Evolutionary conservation across 2,329 filamentous ascomycete species (phyloP), one percentile per base, ranked within the genome.

Genomic region (Incumbomyces lentus): DNA sequence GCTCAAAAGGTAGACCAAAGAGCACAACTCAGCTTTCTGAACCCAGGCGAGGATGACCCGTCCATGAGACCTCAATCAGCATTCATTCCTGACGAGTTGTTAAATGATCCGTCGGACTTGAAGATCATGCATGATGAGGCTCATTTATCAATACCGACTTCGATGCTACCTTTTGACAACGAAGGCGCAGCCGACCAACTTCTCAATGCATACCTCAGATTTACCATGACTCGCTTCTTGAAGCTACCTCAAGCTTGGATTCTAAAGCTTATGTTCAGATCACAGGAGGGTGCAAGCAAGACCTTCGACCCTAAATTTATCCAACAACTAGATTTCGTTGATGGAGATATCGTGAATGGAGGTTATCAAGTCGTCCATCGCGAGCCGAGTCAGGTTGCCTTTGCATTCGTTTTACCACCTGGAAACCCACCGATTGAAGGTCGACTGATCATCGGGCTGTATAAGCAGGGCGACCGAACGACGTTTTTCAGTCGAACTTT

Each of bases 141-240:
- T 26, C 22, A 8, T 8, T 26, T 26, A 26, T 26, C 22, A 26
- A 26, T 26, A 26, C 22, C 22, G 22, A 26, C 22, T 4, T 26
- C 22, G 8, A 26, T 8, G 22, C 22, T 26, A 26, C 22, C 22
- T 8, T 26, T 5, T 26, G 5, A 26, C 22, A 8, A 8, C 22
- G 22, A 26, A 26, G 22, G 8, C 22, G 8, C n/a, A n/a, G n/a
- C 22, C 8, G 22, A 26, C 22, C 4, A 26, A 26, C 4, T 26
- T 4, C 22, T 26, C 22, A 26, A 26, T 26, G 22, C 16, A 31
- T 57, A 64, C 6, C 44, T 63, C 11, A 60, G 62, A 4, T 59
- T 60, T 33, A 66, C 63, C 32, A 63, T 66, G 59, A 50, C 40
- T 2, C 50, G 49, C 1, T 65, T 66, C 34, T 47, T 59, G n/a